Base-by-base conservation (phyloP, 345 rosid species). In the Syzygium jambos region DNA sequence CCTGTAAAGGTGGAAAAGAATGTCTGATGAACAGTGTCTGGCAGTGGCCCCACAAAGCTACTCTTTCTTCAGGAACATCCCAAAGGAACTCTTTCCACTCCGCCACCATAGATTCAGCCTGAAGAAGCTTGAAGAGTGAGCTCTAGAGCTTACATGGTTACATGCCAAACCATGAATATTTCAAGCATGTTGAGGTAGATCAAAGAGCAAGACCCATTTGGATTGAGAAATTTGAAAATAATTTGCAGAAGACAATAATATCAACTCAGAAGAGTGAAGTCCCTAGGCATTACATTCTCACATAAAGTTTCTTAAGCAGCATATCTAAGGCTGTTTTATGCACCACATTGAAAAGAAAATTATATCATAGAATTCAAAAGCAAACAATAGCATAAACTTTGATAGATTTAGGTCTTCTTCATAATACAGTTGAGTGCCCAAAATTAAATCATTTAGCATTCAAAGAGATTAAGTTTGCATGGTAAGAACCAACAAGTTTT, bases 51-150 rank as follows among this genome's bases (percentile, higher is more conserved):
- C 99, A 98, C 88, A 98, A 90, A 86, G 99, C 97, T 90, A 96
- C 95, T 93, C 99, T 95, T 92, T 98, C 99, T 93, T 98, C 99
- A 57, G 97, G 97, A 89, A 98, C 99, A 94, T 98, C 99, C 99
- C 99, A 98, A 73, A 98, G 99, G 92, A 98, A 98, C 90, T 96
- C 99, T 91, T 95, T 96, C 99, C 99, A 98, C 93, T 96, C 99
- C 54, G 96, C 98, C 87, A 95, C 99, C 99, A 98, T 94, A 87
- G 99, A 95, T 92, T 98, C 99, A 85, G 98, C 99, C 99, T 98
- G 91, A 87, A 92, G 49, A 73, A 73, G 49, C 82, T 38, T 38
- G 22, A 34, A 73, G 46, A 38, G 49, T 73, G 80, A 73, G 82
- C 14, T 73, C 82, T 38, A 73, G 41, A 73, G 49, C 49, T 73